phyloP scores from a whole-genome alignment of 768 basidiomycete species.

The Holtermanniella nyarrowii region DNA sequence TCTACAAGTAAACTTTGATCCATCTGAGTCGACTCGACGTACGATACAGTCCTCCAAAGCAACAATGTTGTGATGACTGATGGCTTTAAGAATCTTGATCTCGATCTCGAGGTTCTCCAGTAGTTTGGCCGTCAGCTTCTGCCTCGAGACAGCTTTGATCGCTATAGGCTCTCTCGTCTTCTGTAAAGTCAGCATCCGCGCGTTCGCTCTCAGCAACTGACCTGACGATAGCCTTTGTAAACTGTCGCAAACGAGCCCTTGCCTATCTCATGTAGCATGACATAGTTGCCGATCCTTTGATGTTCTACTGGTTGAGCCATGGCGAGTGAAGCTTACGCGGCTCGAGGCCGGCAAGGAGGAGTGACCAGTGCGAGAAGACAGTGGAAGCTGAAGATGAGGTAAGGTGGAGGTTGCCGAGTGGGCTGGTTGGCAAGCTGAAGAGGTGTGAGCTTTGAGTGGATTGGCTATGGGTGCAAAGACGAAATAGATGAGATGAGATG shows the following conservation, averaged over 20 bases:
- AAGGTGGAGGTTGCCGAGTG: no score
- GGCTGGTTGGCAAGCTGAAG: no score
- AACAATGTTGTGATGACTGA: slow-evolving; percentile 88
- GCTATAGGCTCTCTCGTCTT: slow-evolving; percentile 71
- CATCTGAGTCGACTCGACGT: no score
- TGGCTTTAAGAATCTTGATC: slow-evolving; percentile 88
- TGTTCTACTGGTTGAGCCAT: no score
- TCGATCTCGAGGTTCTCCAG: slow-evolving; percentile 97
- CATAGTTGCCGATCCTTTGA: slow-evolving; percentile 41
- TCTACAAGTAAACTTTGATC: slow-evolving; percentile 30
- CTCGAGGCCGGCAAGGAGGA: background rate
- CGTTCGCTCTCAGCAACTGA: slow-evolving; percentile 44
- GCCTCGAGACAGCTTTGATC: slow-evolving; percentile 84
- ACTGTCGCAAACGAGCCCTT: slow-evolving; percentile 89
- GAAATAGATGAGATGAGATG: no score
- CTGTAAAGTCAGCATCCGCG: slow-evolving; percentile 43
- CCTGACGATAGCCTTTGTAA: slow-evolving; percentile 85
- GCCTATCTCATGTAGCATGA: slow-evolving; percentile 43
- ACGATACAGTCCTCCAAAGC: slow-evolving; percentile 87
- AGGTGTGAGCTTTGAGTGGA: no score
- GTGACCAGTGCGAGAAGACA: no score
- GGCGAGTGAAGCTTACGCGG: background rate
- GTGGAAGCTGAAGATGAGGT: no score
- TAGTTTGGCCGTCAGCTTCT: slow-evolving; percentile 78
- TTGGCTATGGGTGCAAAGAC: no score